These are phyloP conservation scores for Cenchrus americanus DNA, from an alignment of 176 grass and related monocot genomes.

Conservation along the genomic window DNA sequence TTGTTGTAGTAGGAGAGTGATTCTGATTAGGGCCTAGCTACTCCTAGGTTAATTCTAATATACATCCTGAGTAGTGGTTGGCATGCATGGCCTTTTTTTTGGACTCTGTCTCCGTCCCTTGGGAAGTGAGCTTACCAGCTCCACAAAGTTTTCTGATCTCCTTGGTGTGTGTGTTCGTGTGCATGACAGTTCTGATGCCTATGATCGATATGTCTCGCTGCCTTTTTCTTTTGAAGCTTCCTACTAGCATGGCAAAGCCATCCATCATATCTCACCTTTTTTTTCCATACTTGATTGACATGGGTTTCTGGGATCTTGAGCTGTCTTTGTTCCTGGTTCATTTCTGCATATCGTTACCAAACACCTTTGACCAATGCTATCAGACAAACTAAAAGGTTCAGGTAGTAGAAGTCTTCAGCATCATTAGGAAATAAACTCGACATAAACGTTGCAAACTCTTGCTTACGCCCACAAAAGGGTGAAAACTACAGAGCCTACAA, in stretches of 20 bases:
- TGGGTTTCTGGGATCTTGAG: constrained; percentile 66
- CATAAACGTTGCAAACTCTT: neutral
- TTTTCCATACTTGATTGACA: constrained; percentile 45
- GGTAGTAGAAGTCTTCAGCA: neutral
- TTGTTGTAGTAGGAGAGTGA: neutral
- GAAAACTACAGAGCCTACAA: neutral
- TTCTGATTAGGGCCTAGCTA: constrained; percentile 7
- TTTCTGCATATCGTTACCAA: constrained; percentile 35
- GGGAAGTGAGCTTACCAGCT: constrained; percentile 53
- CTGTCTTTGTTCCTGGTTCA: constrained; percentile 32
- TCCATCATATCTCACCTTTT: constrained; percentile 22
- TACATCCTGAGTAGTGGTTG: neutral
- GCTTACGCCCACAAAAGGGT: neutral
- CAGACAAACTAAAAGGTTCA: neutral
- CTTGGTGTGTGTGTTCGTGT: constrained; percentile 56
- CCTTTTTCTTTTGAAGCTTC: constrained; percentile 54
- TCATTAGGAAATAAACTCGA: neutral
- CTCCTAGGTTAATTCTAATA: constrained; percentile 2
- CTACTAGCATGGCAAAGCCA: constrained; percentile 38
- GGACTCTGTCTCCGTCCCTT: constrained; percentile 16
- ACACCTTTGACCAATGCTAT: constrained; percentile 38
- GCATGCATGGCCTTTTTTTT: constrained; percentile 1
- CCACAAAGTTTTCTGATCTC: constrained; percentile 63
- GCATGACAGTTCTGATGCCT: constrained; percentile 49
- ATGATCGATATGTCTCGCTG: constrained; percentile 18